These are phyloP conservation scores for Leccinum sublutescens DNA, from an alignment of 768 basidiomycete species.

Conservation along the genomic window DNA sequence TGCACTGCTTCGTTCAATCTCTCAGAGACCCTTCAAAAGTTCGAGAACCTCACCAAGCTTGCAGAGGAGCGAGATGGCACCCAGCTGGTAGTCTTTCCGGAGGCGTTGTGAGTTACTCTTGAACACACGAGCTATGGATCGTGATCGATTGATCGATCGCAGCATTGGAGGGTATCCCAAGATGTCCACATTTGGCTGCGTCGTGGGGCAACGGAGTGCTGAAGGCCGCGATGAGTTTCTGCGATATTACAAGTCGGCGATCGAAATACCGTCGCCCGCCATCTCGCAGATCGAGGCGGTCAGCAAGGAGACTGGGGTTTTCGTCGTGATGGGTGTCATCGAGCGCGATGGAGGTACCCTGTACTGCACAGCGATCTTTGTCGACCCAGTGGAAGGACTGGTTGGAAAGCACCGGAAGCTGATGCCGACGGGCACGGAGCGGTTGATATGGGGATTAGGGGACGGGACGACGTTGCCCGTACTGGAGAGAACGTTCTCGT, in stretches of 20 bases:
- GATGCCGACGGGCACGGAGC: conserved; percentile 58
- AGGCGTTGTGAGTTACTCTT: conserved; percentile 47
- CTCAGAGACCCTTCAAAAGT: conserved; percentile 46
- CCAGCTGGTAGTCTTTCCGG: conserved; percentile 55
- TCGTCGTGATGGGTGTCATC: conserved; percentile 59
- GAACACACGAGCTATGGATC: not conserved
- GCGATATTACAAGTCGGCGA: conserved; percentile 51
- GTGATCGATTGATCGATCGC: not conserved
- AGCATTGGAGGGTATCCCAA: conserved; percentile 64
- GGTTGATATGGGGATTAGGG: conserved; percentile 63
- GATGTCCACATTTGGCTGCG: conserved; percentile 42
- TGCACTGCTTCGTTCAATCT: conserved; percentile 47
- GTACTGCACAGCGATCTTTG: conserved; percentile 59
- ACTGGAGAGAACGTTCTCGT: conserved; percentile 38
- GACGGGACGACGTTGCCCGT: conserved; percentile 55
- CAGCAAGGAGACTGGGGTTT: conserved; percentile 47
- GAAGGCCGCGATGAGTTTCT: conserved; percentile 60
- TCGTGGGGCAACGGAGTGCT: conserved; percentile 47
- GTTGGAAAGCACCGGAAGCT: conserved; percentile 66
- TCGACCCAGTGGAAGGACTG: conserved; percentile 50
- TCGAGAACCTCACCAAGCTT: conserved; percentile 43
- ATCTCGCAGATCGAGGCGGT: conserved; percentile 47
- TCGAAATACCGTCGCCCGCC: conserved; percentile 54
- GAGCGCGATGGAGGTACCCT: not conserved
- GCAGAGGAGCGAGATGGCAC: conserved; percentile 47